phyloP scores from a whole-genome alignment of 1,284 basidiomycete genomes.

The Trametes sp. region DNA sequence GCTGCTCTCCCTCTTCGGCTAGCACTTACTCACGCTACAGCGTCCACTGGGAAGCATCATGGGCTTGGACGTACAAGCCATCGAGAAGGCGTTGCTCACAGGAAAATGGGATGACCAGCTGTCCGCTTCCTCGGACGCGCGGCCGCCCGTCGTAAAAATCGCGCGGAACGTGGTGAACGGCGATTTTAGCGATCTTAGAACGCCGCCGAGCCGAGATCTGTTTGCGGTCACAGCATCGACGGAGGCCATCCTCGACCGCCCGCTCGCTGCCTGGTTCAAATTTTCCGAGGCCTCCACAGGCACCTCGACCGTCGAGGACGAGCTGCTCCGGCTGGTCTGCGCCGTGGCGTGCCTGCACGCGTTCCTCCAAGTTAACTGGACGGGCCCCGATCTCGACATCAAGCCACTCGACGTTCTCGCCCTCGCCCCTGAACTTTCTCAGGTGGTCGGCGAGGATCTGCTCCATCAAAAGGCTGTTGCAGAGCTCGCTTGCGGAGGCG shows the following conservation, averaged over 20 bases:
- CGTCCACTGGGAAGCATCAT: constrained; percentile 35
- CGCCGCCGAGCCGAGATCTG: constrained; percentile 53
- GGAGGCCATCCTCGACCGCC: constrained; percentile 41
- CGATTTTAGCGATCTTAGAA: constrained; percentile 56
- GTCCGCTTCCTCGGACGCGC: constrained; percentile 39
- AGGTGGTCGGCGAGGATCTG: constrained; percentile 53
- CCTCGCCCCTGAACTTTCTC: constrained; percentile 40
- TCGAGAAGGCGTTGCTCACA: constrained; percentile 60
- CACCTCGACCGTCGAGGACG: constrained; percentile 43
- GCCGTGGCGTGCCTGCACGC: constrained; percentile 87
- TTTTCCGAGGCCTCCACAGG: constrained; percentile 37
- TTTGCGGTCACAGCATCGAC: constrained; percentile 46
- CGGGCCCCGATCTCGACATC: constrained; percentile 87
- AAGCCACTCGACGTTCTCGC: constrained; percentile 59
- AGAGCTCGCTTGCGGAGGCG: constrained; percentile 86
- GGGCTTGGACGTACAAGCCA: constrained; percentile 44
- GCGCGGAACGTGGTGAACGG: constrained; percentile 47
- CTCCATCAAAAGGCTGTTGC: constrained; percentile 77
- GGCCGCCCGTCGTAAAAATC: constrained; percentile 36
- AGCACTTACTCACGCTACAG: neutral
- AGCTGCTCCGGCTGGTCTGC: constrained; percentile 68
- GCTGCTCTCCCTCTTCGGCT: constrained; percentile 5
- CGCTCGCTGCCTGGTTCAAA: constrained; percentile 46
- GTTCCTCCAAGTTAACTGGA: constrained; percentile 97
- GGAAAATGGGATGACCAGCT: constrained; percentile 63